Percentiles rank a stretch among this genome's conserved stretches.
Evolutionary conservation across 2,329 filamentous ascomycete species (phyloP).

Genomic region (Orbilia blumenaviensis): DNA sequence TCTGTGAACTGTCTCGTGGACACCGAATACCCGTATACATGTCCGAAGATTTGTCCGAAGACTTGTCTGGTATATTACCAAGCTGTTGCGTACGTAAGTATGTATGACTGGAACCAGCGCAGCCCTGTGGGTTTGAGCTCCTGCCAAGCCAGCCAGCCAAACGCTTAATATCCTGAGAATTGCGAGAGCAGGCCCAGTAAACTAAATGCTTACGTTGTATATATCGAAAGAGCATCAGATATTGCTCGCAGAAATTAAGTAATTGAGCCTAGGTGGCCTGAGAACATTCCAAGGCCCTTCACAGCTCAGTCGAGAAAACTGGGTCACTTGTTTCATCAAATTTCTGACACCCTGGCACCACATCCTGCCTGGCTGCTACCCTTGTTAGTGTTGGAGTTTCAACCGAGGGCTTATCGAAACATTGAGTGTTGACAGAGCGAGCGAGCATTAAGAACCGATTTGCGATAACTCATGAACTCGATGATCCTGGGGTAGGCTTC

Average conservation of each 20-base stretch:
- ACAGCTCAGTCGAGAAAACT: not conserved
- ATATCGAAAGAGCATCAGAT: not conserved
- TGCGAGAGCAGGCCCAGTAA: not conserved
- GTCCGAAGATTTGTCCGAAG: no score
- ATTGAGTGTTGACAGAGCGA: not conserved
- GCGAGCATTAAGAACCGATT: not conserved
- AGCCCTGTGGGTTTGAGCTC: not conserved
- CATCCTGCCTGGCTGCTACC: not conserved
- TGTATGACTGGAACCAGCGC: not conserved
- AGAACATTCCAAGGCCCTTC: not conserved
- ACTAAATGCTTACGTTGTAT: not conserved
- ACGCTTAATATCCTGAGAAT: not conserved
- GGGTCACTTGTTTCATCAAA: not conserved
- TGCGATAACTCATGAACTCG: conserved; percentile 4
- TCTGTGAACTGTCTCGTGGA: not conserved
- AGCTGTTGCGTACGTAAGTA: not conserved
- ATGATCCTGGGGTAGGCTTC: conserved; percentile 11
- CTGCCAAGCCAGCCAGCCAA: not conserved
- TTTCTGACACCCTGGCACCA: not conserved
- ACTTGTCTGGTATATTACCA: no score
- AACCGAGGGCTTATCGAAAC: conserved; percentile 7
- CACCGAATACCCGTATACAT: not conserved
- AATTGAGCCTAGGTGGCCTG: conserved; percentile 10
- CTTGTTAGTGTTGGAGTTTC: not conserved
- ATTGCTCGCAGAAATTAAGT: not conserved